Percentiles rank a stretch among this genome's conserved stretches.
phyloP scores from a whole-genome alignment of 164 flowering plant species.

The Warburgia ugandensis region DNA sequence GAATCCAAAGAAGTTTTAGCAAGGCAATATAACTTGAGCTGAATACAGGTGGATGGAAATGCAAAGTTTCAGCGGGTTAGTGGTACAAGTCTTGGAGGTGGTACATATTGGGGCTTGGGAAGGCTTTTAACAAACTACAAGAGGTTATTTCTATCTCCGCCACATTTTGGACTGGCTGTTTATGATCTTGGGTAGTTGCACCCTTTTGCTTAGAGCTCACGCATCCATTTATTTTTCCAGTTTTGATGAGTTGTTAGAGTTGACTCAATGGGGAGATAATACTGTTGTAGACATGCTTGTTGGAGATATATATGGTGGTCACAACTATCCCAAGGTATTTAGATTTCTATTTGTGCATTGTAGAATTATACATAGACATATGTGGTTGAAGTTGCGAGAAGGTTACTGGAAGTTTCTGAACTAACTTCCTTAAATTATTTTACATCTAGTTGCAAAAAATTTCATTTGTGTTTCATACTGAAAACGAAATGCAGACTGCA shows the following conservation, averaged over 20 bases:
- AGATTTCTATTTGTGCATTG: too few relatives aligned
- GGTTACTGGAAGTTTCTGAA: too few relatives aligned
- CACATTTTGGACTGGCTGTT: too few relatives aligned
- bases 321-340: constrained; percentile 80
- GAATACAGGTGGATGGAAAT: constrained; percentile 80
- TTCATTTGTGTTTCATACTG: too few relatives aligned
- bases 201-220: neutral
- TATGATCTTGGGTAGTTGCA: too few relatives aligned
- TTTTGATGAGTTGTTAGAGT: constrained; percentile 91
- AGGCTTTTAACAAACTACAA: constrained; percentile 78
- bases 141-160: too few relatives aligned
- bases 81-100: constrained; percentile 96
- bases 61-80: constrained; percentile 82
- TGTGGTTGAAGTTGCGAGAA: too few relatives aligned
- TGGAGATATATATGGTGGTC: constrained; percentile 96
- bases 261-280: constrained; percentile 90
- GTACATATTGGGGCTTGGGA: constrained; percentile 94
- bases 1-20: too few relatives aligned
- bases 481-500: too few relatives aligned
- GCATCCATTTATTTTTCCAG: constrained; percentile 26
- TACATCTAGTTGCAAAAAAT: too few relatives aligned
- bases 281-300: constrained; percentile 88
- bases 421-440: too few relatives aligned
- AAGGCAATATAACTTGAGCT: constrained; percentile 3
- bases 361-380: too few relatives aligned